Evolutionary conservation across 345 rosid species (phyloP).

Genomic region (Pistacia atlantica): DNA sequence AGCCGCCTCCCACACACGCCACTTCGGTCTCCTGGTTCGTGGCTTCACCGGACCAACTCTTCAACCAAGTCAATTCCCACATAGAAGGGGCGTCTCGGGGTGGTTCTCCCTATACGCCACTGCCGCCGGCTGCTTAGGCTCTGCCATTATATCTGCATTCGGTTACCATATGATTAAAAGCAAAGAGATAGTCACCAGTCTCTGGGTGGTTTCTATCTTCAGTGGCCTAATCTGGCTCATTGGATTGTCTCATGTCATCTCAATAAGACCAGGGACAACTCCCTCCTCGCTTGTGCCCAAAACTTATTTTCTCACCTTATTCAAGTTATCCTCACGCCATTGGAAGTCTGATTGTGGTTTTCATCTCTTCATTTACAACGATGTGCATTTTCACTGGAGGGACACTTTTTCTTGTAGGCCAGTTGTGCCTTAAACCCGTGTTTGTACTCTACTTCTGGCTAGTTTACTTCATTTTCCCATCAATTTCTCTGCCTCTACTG

Average conservation of each 20-base stretch:
- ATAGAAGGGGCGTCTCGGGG: constrained; percentile 41
- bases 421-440: constrained; percentile 46
- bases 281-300: constrained; percentile 13
- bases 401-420: constrained; percentile 42
- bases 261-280: constrained; percentile 28
- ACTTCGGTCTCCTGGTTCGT: constrained; percentile 47
- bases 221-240: constrained; percentile 60
- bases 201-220: constrained; percentile 68
- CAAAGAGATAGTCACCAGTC: constrained; percentile 28
- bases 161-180: constrained; percentile 53
- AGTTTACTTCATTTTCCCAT: constrained; percentile 53
- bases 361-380: constrained; percentile 53
- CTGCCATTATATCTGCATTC: constrained; percentile 52
- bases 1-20: constrained; percentile 56
- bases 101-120: constrained; percentile 60
- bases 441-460: constrained; percentile 47
- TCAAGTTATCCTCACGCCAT: constrained; percentile 48
- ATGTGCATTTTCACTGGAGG: constrained; percentile 62
- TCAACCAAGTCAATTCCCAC: constrained; percentile 26
- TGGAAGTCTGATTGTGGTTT: constrained; percentile 40
- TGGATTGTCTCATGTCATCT: constrained; percentile 36
- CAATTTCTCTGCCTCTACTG: constrained; percentile 44
- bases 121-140: constrained; percentile 50
- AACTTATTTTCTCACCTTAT: constrained; percentile 39
- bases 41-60: constrained; percentile 40